Conservation (phyloP, 176 grass and related monocot species). For the Puccinellia tenuiflora region DNA sequence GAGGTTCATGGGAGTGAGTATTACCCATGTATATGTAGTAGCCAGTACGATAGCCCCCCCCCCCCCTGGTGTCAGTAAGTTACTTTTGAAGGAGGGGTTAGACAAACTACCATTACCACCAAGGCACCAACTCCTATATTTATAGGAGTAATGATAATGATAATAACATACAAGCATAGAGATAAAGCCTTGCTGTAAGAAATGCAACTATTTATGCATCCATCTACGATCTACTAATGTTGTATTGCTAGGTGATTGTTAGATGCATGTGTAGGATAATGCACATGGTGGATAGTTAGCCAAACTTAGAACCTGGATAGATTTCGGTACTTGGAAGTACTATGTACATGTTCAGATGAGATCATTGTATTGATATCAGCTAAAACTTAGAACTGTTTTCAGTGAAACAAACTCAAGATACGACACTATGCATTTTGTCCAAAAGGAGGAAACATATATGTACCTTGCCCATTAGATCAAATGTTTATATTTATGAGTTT, state of each 20-base stretch:
- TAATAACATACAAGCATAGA: background rate
- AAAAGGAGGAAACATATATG: background rate
- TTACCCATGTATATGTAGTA: background rate
- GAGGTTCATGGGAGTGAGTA: background rate
- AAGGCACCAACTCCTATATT: background rate
- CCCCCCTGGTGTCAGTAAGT: background rate
- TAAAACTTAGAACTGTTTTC: background rate
- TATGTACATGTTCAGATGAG: background rate
- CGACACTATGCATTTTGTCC: background rate
- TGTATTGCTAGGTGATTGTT: background rate
- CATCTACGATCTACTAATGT: background rate
- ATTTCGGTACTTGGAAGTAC: background rate
- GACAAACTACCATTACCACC: background rate
- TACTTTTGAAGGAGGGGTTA: background rate
- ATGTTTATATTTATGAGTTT: background rate
- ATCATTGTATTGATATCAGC: background rate
- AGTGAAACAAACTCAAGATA: background rate
- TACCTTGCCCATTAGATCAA: background rate
- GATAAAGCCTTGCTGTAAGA: background rate
- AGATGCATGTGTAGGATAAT: background rate
- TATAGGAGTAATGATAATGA: background rate
- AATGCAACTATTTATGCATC: background rate
- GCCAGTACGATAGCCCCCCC: background rate
- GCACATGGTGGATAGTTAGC: background rate
- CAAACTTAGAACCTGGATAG: background rate